Conservation (phyloP, 208 protist genomes). For the Porcisia hertigi region DNA sequence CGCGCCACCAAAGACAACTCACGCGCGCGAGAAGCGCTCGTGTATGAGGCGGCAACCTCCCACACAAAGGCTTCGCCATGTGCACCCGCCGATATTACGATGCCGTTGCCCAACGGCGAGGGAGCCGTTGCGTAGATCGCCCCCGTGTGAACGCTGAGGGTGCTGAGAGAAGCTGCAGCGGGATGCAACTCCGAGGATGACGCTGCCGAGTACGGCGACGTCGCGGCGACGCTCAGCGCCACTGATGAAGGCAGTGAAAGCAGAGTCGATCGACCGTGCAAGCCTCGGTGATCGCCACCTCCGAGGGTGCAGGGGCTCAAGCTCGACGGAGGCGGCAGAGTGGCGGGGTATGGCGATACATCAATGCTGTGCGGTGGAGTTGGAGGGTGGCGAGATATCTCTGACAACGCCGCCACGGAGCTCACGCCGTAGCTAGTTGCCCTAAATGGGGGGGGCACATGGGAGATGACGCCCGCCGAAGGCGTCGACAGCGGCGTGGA, state of each 20-base stretch:
- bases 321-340: background rate
- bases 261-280: background rate
- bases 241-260: background rate
- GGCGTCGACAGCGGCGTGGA: background rate
- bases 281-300: background rate
- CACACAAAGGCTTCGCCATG: conserved; percentile 64
- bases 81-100: conserved; percentile 56
- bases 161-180: conserved; percentile 36
- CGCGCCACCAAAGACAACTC: conserved; percentile 33
- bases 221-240: background rate
- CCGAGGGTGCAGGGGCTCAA: background rate
- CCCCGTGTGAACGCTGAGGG: conserved; percentile 39
- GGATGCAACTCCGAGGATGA: conserved; percentile 32
- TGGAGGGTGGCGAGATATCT: background rate
- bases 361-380: conserved; percentile 8
- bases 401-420: background rate
- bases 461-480: background rate
- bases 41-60: conserved; percentile 19
- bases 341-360: background rate
- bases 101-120: conserved; percentile 19
- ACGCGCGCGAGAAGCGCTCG: background rate
- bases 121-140: conserved; percentile 48
- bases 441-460: background rate
- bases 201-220: background rate
- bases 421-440: background rate